Conservation (phyloP, 768 basidiomycete genomes). For the Lentinula guzmanii region DNA sequence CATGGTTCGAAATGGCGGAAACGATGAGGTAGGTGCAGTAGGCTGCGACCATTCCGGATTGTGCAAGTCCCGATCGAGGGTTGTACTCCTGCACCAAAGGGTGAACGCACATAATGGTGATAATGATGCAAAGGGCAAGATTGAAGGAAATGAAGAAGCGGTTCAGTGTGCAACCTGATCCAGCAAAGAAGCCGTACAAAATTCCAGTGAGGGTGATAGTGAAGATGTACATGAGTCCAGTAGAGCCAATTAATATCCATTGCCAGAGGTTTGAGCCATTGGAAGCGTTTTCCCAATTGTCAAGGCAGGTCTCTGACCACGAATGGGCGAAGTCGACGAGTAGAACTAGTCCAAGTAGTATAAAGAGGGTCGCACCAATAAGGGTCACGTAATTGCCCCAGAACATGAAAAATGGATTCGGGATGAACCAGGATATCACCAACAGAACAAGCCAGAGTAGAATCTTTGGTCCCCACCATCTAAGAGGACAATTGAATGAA, state of each 20-base stretch:
- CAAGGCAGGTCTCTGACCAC: conserved; percentile 95
- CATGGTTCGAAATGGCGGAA: conserved; percentile 90
- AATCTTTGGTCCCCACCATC: conserved; percentile 99
- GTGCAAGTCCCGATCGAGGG: conserved; percentile 90
- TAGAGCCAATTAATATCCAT: conserved; percentile 91
- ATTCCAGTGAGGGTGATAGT: conserved; percentile 83
- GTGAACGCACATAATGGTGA: conserved; percentile 78
- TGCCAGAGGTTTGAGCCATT: conserved; percentile 86
- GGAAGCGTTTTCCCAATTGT: conserved; percentile 84
- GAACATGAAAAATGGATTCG: conserved; percentile 90
- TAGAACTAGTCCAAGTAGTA: conserved; percentile 93
- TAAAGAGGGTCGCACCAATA: conserved; percentile 91
- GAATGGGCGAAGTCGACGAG: conserved; percentile 98
- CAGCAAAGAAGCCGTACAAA: conserved; percentile 89
- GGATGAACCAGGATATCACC: conserved; percentile 85
- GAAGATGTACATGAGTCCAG: conserved; percentile 80
- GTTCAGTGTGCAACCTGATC: conserved; percentile 83
- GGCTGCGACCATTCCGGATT: conserved; percentile 94
- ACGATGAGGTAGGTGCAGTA: conserved; percentile 96
- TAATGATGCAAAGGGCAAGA: conserved; percentile 69
- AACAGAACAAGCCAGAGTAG: conserved; percentile 83
- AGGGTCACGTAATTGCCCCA: conserved; percentile 94
- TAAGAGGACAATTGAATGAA: conserved; percentile 20
- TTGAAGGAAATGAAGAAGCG: conserved; percentile 98
- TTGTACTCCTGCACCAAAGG: conserved; percentile 88